phyloP scores from a whole-genome alignment of 192 early-diverging fungal genomes.

The Dissophora ornata region DNA sequence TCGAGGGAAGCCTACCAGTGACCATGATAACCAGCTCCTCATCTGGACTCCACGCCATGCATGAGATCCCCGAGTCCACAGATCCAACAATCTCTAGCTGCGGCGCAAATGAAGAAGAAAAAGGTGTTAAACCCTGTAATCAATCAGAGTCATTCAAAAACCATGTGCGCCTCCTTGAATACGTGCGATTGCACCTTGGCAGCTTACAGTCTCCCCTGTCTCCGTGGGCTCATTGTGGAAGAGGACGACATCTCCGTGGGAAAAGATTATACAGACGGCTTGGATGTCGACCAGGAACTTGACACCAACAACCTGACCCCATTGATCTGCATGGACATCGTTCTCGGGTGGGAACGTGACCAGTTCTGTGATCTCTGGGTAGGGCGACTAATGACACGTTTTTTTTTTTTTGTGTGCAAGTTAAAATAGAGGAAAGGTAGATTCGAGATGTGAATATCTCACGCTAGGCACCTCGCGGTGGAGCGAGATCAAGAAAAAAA shows the following conservation, averaged over 20 bases:
- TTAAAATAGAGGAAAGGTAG: no score
- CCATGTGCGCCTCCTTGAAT: no score
- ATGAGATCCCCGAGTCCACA: slow-evolving; percentile 78
- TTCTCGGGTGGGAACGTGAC: slow-evolving; percentile 41
- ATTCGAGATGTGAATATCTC: background rate
- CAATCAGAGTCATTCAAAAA: no score
- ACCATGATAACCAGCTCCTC: slow-evolving; percentile 85
- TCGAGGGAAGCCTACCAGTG: slow-evolving; percentile 65
- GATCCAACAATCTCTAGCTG: slow-evolving; percentile 77
- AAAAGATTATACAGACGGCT: slow-evolving; percentile 62
- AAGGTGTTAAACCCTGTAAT: background rate
- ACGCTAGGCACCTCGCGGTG: no score
- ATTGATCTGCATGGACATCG: slow-evolving; percentile 34
- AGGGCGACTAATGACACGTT: slow-evolving; percentile 46
- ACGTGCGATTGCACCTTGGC: background rate
- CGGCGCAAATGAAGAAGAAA: background rate
- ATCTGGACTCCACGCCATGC: slow-evolving; percentile 90
- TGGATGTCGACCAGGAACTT: slow-evolving; percentile 66
- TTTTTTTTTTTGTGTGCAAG: no score
- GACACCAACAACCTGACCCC: slow-evolving; percentile 59
- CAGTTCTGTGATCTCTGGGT: slow-evolving; percentile 49
- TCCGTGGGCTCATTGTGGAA: slow-evolving; percentile 57
- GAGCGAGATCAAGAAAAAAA: no score
- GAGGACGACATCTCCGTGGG: slow-evolving; percentile 68
- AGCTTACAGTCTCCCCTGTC: slow-evolving; percentile 37